phyloP scores from a whole-genome alignment of 345 rosid genomes.

The Physaria fendleri region DNA sequence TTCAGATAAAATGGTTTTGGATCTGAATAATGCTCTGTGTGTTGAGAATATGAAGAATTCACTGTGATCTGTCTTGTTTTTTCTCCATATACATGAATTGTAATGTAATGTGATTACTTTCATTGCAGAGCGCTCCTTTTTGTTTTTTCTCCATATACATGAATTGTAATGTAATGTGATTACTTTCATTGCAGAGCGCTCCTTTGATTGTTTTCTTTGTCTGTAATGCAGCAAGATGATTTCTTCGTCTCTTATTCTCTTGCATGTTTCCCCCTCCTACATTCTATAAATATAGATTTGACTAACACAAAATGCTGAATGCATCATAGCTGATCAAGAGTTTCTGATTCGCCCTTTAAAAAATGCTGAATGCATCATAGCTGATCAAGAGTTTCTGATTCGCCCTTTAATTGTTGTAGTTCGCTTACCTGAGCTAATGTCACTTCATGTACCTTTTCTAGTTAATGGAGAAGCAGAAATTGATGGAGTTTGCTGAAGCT shows the following conservation, averaged over 20 bases:
- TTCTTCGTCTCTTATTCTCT: not conserved
- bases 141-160: too few relatives aligned
- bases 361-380: not conserved
- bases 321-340: not conserved
- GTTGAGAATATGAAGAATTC: too few relatives aligned
- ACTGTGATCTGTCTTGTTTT: too few relatives aligned
- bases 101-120: too few relatives aligned
- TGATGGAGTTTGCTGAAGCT: conserved; percentile 90
- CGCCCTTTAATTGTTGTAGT: not conserved
- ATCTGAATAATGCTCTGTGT: too few relatives aligned
- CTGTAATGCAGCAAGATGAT: not conserved
- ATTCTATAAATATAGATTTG: not conserved
- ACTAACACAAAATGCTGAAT: not conserved
- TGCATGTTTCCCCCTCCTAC: not conserved
- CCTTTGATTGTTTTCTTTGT: too few relatives aligned
- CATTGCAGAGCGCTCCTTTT: too few relatives aligned
- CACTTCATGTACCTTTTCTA: conserved; percentile 25
- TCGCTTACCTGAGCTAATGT: conserved; percentile 5
- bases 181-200: too few relatives aligned
- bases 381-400: not conserved
- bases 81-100: too few relatives aligned
- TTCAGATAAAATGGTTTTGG: too few relatives aligned
- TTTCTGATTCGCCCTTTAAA: not conserved
- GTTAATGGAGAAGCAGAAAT: conserved; percentile 84
- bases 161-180: too few relatives aligned